A percentile compares a stretch with the other conserved stretches of the same genome.
phyloP scores from a whole-genome alignment of 2,329 filamentous ascomycete species.

The Leptodontidium sp. region DNA sequence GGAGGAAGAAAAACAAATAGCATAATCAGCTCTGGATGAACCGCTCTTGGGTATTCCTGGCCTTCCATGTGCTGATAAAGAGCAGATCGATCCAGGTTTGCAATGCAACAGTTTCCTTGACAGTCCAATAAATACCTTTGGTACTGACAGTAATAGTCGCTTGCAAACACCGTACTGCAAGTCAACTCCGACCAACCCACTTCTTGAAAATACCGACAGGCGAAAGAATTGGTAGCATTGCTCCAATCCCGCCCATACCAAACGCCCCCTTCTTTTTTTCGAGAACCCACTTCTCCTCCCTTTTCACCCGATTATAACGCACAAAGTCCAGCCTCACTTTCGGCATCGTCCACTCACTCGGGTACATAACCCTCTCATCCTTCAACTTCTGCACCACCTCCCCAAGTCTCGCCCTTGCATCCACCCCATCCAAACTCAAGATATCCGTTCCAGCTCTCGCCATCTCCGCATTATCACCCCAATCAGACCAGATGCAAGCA shows the following conservation, averaged over 20 bases:
- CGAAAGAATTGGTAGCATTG: background rate
- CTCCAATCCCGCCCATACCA: background rate
- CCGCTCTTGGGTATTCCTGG: background rate
- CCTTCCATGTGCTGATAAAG: background rate
- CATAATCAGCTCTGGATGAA: background rate
- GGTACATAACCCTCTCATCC: conserved; percentile 1
- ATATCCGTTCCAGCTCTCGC: background rate
- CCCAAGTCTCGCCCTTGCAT: background rate
- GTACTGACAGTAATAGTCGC: background rate
- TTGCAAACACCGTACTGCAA: background rate
- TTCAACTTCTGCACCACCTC: background rate
- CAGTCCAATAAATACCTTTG: background rate
- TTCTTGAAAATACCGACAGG: background rate
- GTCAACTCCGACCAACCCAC: background rate
- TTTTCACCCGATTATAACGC: background rate
- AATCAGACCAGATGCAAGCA: background rate
- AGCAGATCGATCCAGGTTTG: background rate
- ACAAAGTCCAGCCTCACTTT: conserved; percentile 1
- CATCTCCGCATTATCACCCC: conserved; percentile 5
- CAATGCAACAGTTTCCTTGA: background rate
- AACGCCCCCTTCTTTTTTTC: background rate
- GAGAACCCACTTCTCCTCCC: background rate
- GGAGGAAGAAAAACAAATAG: too few species aligned
- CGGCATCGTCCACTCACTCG: background rate
- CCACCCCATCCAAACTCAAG: conserved; percentile 5